Evolutionary conservation across 305 asterid species (phyloP), one percentile per base, ranked within the genome.

Genomic region (Stenogyne calaminthoides): DNA sequence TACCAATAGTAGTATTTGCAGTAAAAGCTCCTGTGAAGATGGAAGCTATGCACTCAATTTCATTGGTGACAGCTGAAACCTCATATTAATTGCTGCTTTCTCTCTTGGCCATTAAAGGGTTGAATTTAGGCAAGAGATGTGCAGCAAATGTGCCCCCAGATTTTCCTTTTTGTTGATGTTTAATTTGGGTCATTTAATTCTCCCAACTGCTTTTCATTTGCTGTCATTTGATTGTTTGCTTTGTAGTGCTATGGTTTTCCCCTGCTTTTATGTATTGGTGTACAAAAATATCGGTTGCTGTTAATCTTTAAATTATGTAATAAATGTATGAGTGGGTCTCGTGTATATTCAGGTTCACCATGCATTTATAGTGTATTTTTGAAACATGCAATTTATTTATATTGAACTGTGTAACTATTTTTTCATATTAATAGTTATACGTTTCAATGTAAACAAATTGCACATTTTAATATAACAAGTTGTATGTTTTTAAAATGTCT

Each of bases 11-110:
- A 78, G 81, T 63, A 69, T 78, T 55, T 74, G 87, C 81, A 84
- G 88, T 81, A 80, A 75, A 44, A 83, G 88, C 77, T 84, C 86
- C 16, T 70, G 88, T 51, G 87, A 88, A 11, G 91, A 83, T 55
- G 89, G 81, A 54, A 80, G 76, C 77, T 84, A 81, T 73, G 81
- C 84, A 65, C 77, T 78, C 64, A 80, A 80, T 76, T 83, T 83
- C 65, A 80, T 80, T 77, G 87, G 32, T 83, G 84, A 80, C 78
- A n/a, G 47, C 15, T 18, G 60, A 55, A 9, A 37, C 20, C 40
- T 18, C n/a, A 22, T 22, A 56, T 76, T 76, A 51, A 51, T 46
- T 64, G 67, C 51, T 47, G 1, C 9, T 0, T 1, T 36, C 55
- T 18, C 52, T 46, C 52, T 46, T 16, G 9, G 27, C 16, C 22